phyloP scores from a whole-genome alignment of 1,284 basidiomycete species.

The Cutaneotrichosporon spelunceum region DNA sequence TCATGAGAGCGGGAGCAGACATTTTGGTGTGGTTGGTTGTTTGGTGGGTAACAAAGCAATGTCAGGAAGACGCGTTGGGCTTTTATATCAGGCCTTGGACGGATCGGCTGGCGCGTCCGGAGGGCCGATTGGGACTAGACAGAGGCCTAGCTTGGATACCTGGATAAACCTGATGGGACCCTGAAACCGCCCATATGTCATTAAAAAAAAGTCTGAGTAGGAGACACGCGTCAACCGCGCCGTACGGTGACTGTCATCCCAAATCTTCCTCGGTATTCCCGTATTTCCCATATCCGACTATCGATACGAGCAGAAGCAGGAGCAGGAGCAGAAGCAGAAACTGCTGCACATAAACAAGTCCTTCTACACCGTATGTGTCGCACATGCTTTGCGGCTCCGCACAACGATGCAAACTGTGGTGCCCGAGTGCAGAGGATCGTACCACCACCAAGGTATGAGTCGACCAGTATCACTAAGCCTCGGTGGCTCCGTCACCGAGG shows the following conservation, averaged over 20 bases:
- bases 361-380: too few species aligned
- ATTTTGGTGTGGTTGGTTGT: conserved; percentile 10
- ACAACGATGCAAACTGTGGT: too few species aligned
- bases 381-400: too few species aligned
- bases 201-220: neutral
- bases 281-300: neutral
- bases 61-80: neutral
- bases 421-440: neutral
- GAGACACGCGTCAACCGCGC: too few species aligned
- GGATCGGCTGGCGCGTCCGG: neutral
- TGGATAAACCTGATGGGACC: neutral
- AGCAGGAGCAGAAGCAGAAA: too few species aligned
- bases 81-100: neutral
- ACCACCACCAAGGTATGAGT: neutral
- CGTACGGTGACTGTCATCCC: too few species aligned
- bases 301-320: neutral
- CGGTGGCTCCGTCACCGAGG: neutral
- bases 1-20: conserved; percentile 30
- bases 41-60: neutral
- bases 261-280: too few species aligned
- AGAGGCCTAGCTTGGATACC: too few species aligned
- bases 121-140: too few species aligned
- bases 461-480: neutral
- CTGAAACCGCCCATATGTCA: neutral
- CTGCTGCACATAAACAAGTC: too few species aligned